Base-by-base conservation (phyloP, 176 grass and related monocot genomes). In the Rhynchospora breviuscula region DNA sequence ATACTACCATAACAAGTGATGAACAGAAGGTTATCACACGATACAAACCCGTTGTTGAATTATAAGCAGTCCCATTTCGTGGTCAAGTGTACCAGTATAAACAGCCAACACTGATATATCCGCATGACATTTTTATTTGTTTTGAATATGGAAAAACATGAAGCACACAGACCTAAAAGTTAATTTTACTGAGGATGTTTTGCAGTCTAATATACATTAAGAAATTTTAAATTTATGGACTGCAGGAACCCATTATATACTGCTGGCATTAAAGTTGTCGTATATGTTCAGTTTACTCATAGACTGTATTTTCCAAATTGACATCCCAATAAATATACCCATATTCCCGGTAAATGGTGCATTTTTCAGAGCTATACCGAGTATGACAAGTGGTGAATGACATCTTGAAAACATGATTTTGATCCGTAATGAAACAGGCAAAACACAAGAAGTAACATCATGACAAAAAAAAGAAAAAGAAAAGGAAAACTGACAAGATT, bases 401-500 rank as follows among this genome's bases (percentile, higher is more conserved):
- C 47, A 19, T 29, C 14, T 54, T 76, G 48, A 15, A 29, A 53
- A 49, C n/a, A 25, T 10, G 14, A 35, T 35, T n/a, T 69, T 17
- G 25, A 2, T 54, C 29, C 8, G 53, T 76, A 56, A 76, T 52
- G 71, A 56, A 53, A 76, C 21, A 76, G 48, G 11, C 49, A 77
- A 0, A 0, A 77, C 7, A 17, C 9, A 10, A 56, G 12, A 77
- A 29, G 2, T 11, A 31, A 77, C 22, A 26, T 65, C 8, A 61
- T n/a, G 26, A n/a, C n/a, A n/a, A n/a, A n/a, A n/a, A 10, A 15
- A 3, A 52, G 31, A 48, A 53, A 76, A 80, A 13, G 17, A 17
- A 79, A 14, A 59, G 35, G 5, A 82, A 82, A 63, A 43, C 89
- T 81, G 73, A 99, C 97, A 99, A 85, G 81, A 93, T 89, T 2